A percentile compares a stretch with the other conserved stretches of the same genome.
Conservation (phyloP, 345 rosid species). For the Brassica nigra region DNA sequence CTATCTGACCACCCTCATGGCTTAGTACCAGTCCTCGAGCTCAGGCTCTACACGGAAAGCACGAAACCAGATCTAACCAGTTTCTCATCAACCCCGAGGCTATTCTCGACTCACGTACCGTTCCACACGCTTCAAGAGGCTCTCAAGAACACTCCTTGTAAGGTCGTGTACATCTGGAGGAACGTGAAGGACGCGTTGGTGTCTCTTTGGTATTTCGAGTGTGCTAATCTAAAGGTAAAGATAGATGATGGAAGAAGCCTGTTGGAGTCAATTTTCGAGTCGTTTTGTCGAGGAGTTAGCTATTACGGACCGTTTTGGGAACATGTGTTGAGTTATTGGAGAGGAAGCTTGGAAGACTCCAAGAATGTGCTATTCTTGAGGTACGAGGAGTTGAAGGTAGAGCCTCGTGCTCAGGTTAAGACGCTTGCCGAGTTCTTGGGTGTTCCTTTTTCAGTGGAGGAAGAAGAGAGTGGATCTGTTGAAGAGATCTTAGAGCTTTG, state of each 20-base stretch:
- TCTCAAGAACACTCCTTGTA: slow-evolving; percentile 15
- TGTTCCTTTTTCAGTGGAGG: slow-evolving; percentile 23
- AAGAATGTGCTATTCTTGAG: slow-evolving; percentile 32
- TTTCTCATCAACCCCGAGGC: slow-evolving; percentile 13
- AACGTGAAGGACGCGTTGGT: slow-evolving; percentile 36
- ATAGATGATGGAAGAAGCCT: neutral
- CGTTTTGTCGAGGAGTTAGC: slow-evolving; percentile 35
- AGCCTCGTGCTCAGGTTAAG: slow-evolving; percentile 17
- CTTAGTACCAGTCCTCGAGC: slow-evolving; percentile 22
- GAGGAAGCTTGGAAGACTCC: slow-evolving; percentile 22
- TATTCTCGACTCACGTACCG: slow-evolving; percentile 34
- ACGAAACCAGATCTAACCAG: slow-evolving; percentile 1
- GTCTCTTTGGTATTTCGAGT: slow-evolving; percentile 32
- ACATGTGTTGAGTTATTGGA: slow-evolving; percentile 31
- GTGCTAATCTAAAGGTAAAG: neutral
- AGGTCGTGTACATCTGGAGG: slow-evolving; percentile 38
- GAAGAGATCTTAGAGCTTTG: slow-evolving; percentile 21
- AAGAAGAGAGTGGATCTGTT: slow-evolving; percentile 9
- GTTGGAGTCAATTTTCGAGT: slow-evolving; percentile 35
- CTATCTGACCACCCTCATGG: slow-evolving; percentile 22
- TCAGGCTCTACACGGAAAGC: neutral
- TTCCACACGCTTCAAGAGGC: slow-evolving; percentile 22
- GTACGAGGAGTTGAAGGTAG: slow-evolving; percentile 35
- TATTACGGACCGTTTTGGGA: slow-evolving; percentile 36
- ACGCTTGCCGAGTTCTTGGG: slow-evolving; percentile 41